Base-by-base conservation (phyloP, 2,329 filamentous ascomycete genomes). In the Ophiostoma fasciatum region DNA sequence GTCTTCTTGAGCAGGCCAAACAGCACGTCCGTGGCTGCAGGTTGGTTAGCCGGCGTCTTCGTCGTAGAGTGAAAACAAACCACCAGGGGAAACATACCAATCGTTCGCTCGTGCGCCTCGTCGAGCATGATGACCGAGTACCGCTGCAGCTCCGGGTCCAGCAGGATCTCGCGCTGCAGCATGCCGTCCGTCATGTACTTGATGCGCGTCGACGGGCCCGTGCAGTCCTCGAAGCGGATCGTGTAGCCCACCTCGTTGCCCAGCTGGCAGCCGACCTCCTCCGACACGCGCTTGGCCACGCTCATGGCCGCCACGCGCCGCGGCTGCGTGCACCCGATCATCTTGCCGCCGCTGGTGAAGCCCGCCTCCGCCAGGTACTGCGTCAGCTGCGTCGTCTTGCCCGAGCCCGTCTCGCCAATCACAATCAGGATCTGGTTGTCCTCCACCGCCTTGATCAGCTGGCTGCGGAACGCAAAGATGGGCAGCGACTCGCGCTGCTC, bases 111-210 rank as follows among this genome's bases (percentile, higher is more conserved):
- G 73, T 98, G 90, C 4, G 90, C 90, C 54, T 98, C 90, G 54
- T 98, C 90, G 48, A 98, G 69, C 78, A 98, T 98, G 51, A 98
- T 94, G 42, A 90, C 84, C 1, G 85, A 93, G 53, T 98, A 98
- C 45, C 82, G 75, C 51, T 71, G 81, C 46, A 98, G 62, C 48
- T 94, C 81, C 1, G 87, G 82, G 53, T 98, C 90, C 46, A 94
- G 70, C 35, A 98, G 68, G 53, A 94, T 85, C 60, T 98, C 90
- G 62, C 90, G 74, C 60, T 94, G 78, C 54, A 98, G 71, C 82
- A 96, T 96, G 57, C 90, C 90, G 50, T 98, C 90, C 13, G 90
- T 98, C 88, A 98, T 94, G 62, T 98, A 98, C 62, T 98, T 98
- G 63, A 98, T 94, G 51, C 78, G 83, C 1, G 90, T 98, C 14